Evolutionary conservation across 2,329 filamentous ascomycete species (phyloP), one percentile per base, ranked within the genome.

Genomic region (Phialemonium atrogriseum): DNA sequence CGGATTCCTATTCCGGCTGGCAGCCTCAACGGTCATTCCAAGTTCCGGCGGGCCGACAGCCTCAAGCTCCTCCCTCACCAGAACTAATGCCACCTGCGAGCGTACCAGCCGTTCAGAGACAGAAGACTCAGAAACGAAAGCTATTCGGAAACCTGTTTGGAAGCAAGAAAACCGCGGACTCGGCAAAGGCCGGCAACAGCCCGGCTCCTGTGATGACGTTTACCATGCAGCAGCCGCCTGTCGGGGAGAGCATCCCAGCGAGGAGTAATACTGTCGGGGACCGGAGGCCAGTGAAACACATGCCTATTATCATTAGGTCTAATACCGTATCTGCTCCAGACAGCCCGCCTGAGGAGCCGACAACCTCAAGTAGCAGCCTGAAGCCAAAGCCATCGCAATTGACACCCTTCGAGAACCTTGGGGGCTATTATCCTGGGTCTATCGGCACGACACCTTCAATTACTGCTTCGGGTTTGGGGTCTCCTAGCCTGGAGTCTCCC

Each of bases 121-220:
- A 64, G 25, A 77, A 70, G 52, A 58, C 64, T 3, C 65, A 68
- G 14, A 74, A 68, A 52, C 73, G 73, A 60, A 76, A 69, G 33
- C 46, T 79, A n/a, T 74, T 80, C 40, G 67, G 66, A 5, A 41
- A 52, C 8, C 48, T 70, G 15, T 74, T 74, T 46, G 58, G 62
- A 19, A 45, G 50, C 30, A 65, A 56, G 47, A 68, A 63, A 40
- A 24, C 42, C 13, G 29, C 33, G 25, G 50, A 51, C 4, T 19
- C 37, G 8, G 43, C 32, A 30, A 40, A 43, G 9, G 33, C 38
- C n/a, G n/a, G n/a, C 5, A 41, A 42, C 11, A 45, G 39, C 14
- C 33, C 39, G 13, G 30, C 34, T 8, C 33, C 38, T 8, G 38
- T 39, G 8, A 36, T 39, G 16, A 36, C 37, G 18, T 29, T 41